phyloP scores from a whole-genome alignment of 2,329 filamentous ascomycete species.

The Aspergillus tubingensis region DNA sequence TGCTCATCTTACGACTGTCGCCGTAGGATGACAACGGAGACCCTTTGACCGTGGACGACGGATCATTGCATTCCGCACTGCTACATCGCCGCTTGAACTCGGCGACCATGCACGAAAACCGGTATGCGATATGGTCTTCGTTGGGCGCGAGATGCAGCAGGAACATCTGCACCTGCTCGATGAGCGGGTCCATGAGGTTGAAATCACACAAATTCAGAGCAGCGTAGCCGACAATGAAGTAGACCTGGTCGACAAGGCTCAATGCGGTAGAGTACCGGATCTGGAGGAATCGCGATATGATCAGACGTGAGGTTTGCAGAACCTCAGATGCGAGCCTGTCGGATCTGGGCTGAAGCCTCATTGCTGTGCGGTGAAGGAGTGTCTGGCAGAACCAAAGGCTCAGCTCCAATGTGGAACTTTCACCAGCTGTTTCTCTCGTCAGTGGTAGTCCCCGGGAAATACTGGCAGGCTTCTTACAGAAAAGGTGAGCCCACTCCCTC shows the following conservation, averaged over 20 bases:
- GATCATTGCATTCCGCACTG: conserved; percentile 25
- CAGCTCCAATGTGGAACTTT: conserved; percentile 36
- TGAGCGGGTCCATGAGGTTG: conserved; percentile 33
- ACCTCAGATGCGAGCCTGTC: conserved; percentile 32
- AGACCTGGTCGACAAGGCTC: conserved; percentile 34
- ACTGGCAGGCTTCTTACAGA: conserved; percentile 23
- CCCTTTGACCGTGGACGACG: conserved; percentile 18
- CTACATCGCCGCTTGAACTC: conserved; percentile 35
- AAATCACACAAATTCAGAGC: conserved; percentile 40
- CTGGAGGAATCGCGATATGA: conserved; percentile 33
- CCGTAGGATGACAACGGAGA: conserved; percentile 20
- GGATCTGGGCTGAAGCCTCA: conserved; percentile 28
- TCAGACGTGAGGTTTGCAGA: conserved; percentile 32
- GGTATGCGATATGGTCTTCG: conserved; percentile 37
- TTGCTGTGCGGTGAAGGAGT: conserved; percentile 35
- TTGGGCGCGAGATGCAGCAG: conserved; percentile 36
- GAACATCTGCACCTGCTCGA: conserved; percentile 36
- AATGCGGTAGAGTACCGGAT: conserved; percentile 30
- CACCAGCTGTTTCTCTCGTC: conserved; percentile 24
- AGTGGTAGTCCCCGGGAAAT: not conserved
- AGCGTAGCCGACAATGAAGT: conserved; percentile 38
- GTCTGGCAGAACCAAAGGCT: conserved; percentile 39
- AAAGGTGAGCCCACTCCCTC: conserved; percentile 36
- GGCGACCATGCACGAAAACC: conserved; percentile 34
- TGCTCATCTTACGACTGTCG: conserved; percentile 21